These are phyloP conservation scores for Sisymbrium altissimum DNA, from an alignment of 345 rosid genomes.

Conservation along the genomic window DNA sequence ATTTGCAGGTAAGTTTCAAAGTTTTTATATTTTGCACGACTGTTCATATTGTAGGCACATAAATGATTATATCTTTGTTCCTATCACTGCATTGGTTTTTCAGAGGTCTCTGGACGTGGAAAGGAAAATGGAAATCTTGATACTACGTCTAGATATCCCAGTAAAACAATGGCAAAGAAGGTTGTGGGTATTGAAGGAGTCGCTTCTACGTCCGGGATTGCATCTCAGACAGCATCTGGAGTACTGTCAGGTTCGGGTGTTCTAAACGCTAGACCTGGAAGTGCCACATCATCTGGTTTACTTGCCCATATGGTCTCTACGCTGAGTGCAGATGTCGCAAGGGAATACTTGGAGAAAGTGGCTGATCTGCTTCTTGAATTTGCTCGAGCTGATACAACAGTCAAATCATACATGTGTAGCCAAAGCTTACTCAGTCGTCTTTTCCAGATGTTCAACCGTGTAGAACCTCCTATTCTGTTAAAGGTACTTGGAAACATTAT, in stretches of 20 bases:
- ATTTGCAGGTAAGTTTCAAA: constrained; percentile 65
- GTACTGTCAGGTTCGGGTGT: constrained; percentile 97
- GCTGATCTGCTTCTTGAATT: constrained; percentile 97
- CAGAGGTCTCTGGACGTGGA: constrained; percentile 88
- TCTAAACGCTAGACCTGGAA: constrained; percentile 93
- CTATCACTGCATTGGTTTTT: constrained; percentile 28
- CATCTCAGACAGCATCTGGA: constrained; percentile 92
- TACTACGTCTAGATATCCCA: constrained; percentile 54
- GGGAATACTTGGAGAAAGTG: constrained; percentile 94
- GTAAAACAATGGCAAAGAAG: constrained; percentile 61
- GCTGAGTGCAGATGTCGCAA: constrained; percentile 83
- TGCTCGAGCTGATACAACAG: constrained; percentile 92
- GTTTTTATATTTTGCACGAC: background rate
- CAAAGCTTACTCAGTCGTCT: constrained; percentile 90
- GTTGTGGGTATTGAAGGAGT: constrained; percentile 57
- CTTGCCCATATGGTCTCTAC: constrained; percentile 91
- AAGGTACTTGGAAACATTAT: constrained; percentile 52
- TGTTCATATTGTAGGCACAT: background rate
- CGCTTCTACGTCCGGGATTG: constrained; percentile 77
- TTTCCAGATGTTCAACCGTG: constrained; percentile 87
- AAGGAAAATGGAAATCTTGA: constrained; percentile 74
- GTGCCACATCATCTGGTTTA: constrained; percentile 92
- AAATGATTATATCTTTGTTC: background rate
- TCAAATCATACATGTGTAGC: constrained; percentile 88
- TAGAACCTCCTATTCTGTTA: constrained; percentile 79